Base-by-base conservation (phyloP, 352 stramenopile species). In the Pythium grandisporangium region DNA sequence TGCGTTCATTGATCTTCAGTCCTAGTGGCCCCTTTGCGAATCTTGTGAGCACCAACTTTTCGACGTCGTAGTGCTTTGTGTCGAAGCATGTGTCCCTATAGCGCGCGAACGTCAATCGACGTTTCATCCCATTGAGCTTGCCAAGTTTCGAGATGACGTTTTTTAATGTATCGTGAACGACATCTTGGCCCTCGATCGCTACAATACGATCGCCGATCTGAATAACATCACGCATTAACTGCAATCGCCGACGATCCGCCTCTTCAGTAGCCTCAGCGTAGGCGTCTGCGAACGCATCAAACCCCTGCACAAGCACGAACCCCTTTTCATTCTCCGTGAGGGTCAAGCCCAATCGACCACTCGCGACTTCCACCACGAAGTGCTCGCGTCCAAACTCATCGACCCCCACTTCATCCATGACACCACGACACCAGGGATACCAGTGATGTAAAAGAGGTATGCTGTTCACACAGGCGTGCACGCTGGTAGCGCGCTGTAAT, bases 351-450 rank as follows among this genome's bases (percentile, higher is more conserved):
- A 84, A 49, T 0, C 63, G 66, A 7, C 68, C 70, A 13, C 64
- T 57, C 2, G 66, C 61, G 0, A 66, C 66, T 45, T 73, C 58
- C 6, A 75, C 58, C 6, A 61, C 50, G 32, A 76, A 76, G 36
- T 67, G 58, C 29, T 72, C 55, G 25, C 67, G 67, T 10, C 67
- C 67, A 29, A 80, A 70, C 25, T 69, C 58, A 21, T 76, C 67
- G 3, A 73, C 37, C 7, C 62, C 48, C 14, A 55, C 20, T 5
- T 30, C 22, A 24, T 66, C 46, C 58, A 69, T 65, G 19, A 12
- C n/a, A n/a, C n/a, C n/a, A n/a, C n/a, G n/a, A n/a, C n/a, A n/a
- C n/a, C n/a, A n/a, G n/a, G n/a, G n/a, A n/a, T n/a, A n/a, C n/a
- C n/a, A n/a, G n/a, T n/a, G n/a, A n/a, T n/a, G n/a, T n/a, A n/a